A percentile compares a stretch with the other conserved stretches of the same genome.
phyloP scores from a whole-genome alignment of 176 grass and related monocot species.

The Microstegium vimineum region DNA sequence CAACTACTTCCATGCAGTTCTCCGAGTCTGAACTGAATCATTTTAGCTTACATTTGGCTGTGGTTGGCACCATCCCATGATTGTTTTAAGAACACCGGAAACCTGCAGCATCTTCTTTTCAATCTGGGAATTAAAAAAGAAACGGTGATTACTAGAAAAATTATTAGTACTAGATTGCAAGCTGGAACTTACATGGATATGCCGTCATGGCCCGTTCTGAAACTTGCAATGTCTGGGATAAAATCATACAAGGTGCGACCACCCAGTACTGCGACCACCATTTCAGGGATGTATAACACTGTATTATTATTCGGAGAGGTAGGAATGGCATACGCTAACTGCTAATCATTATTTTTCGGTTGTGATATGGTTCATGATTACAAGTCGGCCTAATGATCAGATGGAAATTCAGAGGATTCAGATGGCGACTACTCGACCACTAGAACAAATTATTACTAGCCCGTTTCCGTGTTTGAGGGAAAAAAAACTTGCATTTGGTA shows the following conservation, averaged over 20 bases:
- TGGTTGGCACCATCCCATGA: background rate
- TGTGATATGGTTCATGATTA: constrained; percentile 21
- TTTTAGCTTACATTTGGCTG: background rate
- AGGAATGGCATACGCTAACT: background rate
- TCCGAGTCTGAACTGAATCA: background rate
- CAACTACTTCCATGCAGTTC: background rate
- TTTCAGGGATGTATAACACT: background rate
- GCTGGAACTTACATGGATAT: background rate
- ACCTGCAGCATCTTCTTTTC: background rate
- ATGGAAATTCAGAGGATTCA: background rate
- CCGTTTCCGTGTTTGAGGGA: background rate
- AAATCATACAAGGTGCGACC: background rate
- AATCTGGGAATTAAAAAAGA: background rate
- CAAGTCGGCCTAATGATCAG: background rate
- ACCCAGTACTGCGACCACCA: background rate
- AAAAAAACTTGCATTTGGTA: too few species aligned
- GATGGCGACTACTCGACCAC: background rate
- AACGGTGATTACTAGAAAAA: background rate
- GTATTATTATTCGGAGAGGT: background rate
- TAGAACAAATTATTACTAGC: background rate
- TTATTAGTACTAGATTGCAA: background rate
- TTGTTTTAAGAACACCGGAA: constrained; percentile 6
- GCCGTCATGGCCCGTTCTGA: background rate
- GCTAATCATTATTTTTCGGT: constrained; percentile 24
- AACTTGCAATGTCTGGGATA: background rate